Evolutionary conservation across 495 filamentous ascomycete genomes (phyloP), one percentile per base, ranked within the genome.

Genomic region (Podospora pseudopauciseta): DNA sequence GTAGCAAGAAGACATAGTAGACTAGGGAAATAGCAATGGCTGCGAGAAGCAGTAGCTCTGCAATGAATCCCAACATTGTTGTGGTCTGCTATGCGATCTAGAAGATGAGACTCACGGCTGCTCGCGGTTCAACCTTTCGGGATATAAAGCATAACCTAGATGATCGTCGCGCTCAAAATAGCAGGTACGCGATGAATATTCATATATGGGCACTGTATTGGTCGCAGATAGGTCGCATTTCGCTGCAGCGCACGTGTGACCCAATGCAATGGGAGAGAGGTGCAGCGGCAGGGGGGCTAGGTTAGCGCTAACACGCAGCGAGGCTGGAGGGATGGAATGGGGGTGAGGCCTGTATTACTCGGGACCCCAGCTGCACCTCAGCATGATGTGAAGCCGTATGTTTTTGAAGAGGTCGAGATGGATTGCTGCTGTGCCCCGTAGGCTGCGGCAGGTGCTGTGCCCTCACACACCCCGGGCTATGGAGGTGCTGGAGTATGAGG

Each of bases 31-130:
- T 23, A 0, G 60, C 16, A 5, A 68, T 16, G 13, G 20, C 57
- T 18, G 28, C 62, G 2, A 71, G 65, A 56, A 68, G 49, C 27
- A 67, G 53, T 6, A 68, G 9, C 39, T 66, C 66, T n/a, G 32
- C 27, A 5, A 66, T 20, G 20, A 71, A 54, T 0, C 39, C 16
- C 13, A 68, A 44, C 66, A 71, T 71, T 16, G 18, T 15, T 53
- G 30, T 64, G 11, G 3, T 26, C n/a, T 18, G 20, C 18, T 19
- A 32, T 7, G 7, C 1, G 30, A 32, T 5, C 7, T 7, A 32
- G 30, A 32, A 32, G 30, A 32, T 49, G 39, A 11, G 15, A 6
- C 39, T 13, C 39, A 0, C 39, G 13, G 9, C 15, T 16, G 15
- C 15, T 49, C 2, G 9, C 7, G 18, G 15, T 49, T 13, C 39